Base-by-base conservation (phyloP, 352 stramenopile genomes). In the Phytopythium mirpurense region DNA sequence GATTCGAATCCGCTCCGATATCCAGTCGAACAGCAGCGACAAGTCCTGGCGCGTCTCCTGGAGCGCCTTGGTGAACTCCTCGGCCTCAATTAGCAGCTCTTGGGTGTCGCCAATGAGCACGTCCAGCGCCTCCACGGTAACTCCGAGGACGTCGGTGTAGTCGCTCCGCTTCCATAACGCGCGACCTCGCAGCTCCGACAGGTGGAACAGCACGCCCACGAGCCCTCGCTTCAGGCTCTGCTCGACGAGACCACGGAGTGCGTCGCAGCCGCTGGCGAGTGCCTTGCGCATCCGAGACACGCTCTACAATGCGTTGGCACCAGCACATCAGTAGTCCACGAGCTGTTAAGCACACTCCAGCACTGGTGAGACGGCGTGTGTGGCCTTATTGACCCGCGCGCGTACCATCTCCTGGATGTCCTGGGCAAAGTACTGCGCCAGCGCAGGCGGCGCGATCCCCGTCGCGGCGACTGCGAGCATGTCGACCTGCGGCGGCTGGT, bases 351-450 rank as follows among this genome's bases (percentile, higher is more conserved):
- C 29, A 32, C 29, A 9, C 29, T 32, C 5, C 5, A 5, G 29
- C 29, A 9, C 29, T 9, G 5, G 5, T 9, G 5, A 32, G 9
- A 32, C 29, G 9, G 29, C 29, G 9, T 10, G 9, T 10, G 29
- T 5, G 29, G 5, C 29, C 5, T 5, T 5, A 32, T 32, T 9
- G 9, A 32, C 9, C 9, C 5, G 29, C 29, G 5, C 9, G 9
- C 67, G 32, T 57, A 88, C 80, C 74, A 87, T 84, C 61, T 89
- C 81, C 44, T 89, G 78, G 44, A 91, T 91, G 53, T 91, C 78
- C 59, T 91, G 81, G 2, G 81, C 78, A 59, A 91, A 91, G 43
- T 86, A 91, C 50, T 91, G 81, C 1, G 76, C 74, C 7, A 91
- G 57, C 14, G 76, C 78, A 24, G 81, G 81, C 8, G 76, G 62